phyloP scores from a whole-genome alignment of 1,284 basidiomycete species.

The Cutaneotrichosporon sp. region DNA sequence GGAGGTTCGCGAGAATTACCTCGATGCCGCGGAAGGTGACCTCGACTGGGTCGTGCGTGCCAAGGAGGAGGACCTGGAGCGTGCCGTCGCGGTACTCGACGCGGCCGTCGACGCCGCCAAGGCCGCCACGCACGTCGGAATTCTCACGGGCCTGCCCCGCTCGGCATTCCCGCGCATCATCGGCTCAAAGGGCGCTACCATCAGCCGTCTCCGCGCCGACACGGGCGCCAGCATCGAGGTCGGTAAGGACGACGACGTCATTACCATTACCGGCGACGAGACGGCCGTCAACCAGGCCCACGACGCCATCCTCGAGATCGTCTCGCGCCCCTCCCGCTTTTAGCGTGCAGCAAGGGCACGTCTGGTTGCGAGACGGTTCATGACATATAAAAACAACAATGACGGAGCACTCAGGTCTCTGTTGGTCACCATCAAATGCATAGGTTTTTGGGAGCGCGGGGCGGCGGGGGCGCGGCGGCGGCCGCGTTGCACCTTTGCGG shows the following conservation, averaged over 20 bases:
- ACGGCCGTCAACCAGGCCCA: conserved; percentile 67
- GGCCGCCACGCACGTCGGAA: conserved; percentile 48
- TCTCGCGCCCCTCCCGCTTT: conserved; percentile 27
- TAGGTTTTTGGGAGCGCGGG: no score
- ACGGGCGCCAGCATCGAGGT: conserved; percentile 86
- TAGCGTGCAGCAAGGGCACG: not conserved
- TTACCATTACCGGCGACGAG: conserved; percentile 70
- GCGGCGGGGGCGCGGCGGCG: no score
- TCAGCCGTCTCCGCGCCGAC: conserved; percentile 72
- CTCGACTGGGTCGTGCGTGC: conserved; percentile 71
- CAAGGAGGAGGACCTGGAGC: conserved; percentile 69
- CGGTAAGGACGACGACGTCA: conserved; percentile 70
- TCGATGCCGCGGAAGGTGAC: conserved; percentile 64
- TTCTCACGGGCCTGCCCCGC: conserved; percentile 48
- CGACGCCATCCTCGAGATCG: conserved; percentile 70
- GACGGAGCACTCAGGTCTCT: no score
- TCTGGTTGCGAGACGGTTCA: not conserved
- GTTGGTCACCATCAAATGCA: no score
- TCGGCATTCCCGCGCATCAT: conserved; percentile 67
- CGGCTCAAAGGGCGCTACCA: conserved; percentile 65
- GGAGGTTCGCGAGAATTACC: conserved; percentile 71
- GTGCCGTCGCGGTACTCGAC: conserved; percentile 60
- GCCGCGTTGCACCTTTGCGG: no score
- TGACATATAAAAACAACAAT: not conserved
- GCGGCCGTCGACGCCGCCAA: conserved; percentile 69